Conservation (phyloP, 805 yeast species). For the Barnettozyma pratensis region DNA sequence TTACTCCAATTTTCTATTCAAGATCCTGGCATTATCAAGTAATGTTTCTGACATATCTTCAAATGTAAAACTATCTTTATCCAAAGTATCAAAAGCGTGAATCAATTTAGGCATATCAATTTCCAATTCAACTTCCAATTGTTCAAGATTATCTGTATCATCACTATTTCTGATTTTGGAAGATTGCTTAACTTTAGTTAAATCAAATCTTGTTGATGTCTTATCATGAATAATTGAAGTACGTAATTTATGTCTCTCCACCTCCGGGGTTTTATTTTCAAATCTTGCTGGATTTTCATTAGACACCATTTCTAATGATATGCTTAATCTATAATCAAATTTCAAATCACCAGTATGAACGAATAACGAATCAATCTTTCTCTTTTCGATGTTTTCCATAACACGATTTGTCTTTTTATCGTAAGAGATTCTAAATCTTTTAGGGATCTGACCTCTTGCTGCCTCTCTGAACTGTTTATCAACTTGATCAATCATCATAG, state of each 20-base stretch:
- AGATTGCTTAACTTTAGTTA: constrained; percentile 48
- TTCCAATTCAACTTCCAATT: constrained; percentile 47
- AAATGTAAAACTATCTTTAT: constrained; percentile 46
- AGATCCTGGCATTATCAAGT: constrained; percentile 52
- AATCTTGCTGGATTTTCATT: constrained; percentile 51
- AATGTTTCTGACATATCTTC: constrained; percentile 55
- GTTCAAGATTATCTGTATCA: constrained; percentile 20
- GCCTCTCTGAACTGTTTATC: constrained; percentile 61
- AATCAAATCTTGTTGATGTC: constrained; percentile 67
- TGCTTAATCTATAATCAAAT: constrained; percentile 71
- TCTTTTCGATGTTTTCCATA: constrained; percentile 66
- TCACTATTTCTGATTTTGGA: constrained; percentile 23
- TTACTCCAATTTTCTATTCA: constrained; percentile 22
- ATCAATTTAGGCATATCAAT: constrained; percentile 39
- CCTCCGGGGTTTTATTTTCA: constrained; percentile 46
- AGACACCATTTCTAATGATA: constrained; percentile 74
- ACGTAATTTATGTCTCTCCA: constrained; percentile 68
- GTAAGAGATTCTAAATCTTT: constrained; percentile 57
- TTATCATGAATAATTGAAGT: constrained; percentile 67
- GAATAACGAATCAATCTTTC: constrained; percentile 65
- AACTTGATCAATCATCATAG: constrained; percentile 54
- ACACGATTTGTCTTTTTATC: constrained; percentile 64
- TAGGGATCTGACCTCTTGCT: constrained; percentile 61
- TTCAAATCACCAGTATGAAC: constrained; percentile 71
- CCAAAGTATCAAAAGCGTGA: constrained; percentile 34